Conservation (phyloP, 495 filamentous ascomycete species). For the Penicillium verhagenii region DNA sequence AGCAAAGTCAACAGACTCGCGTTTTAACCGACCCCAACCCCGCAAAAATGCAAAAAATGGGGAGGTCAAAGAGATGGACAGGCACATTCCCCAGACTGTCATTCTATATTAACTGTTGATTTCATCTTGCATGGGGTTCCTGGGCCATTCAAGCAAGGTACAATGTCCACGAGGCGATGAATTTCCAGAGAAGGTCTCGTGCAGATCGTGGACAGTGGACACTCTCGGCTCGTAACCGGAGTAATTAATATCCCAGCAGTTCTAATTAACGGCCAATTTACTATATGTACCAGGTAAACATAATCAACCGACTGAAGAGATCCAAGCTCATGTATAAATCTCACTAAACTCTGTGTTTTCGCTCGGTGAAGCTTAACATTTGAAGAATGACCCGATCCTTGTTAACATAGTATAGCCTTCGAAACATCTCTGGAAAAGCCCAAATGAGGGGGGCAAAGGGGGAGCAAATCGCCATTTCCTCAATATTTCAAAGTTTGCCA, state of each 20-base stretch:
- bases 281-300: too few species aligned
- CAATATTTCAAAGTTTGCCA: too few species aligned
- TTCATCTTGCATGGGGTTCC: not conserved
- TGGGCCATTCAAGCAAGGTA: not conserved
- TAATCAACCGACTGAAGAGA: not conserved
- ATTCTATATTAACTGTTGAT: not conserved
- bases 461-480: too few species aligned
- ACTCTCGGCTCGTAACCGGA: not conserved
- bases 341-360: not conserved
- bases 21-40: conserved; percentile 13
- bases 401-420: too few species aligned
- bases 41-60: not conserved
- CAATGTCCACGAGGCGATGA: not conserved
- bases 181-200: not conserved
- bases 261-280: too few species aligned
- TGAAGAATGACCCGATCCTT: too few species aligned
- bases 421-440: too few species aligned
- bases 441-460: too few species aligned
- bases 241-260: not conserved
- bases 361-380: too few species aligned
- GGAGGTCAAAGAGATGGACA: not conserved
- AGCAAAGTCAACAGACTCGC: not conserved
- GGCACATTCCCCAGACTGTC: not conserved
- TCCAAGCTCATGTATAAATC: not conserved
- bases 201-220: too few species aligned